These are phyloP conservation scores for Saccharomycopsis selenospora DNA, from an alignment of 805 yeast genomes.

Conservation along the genomic window DNA sequence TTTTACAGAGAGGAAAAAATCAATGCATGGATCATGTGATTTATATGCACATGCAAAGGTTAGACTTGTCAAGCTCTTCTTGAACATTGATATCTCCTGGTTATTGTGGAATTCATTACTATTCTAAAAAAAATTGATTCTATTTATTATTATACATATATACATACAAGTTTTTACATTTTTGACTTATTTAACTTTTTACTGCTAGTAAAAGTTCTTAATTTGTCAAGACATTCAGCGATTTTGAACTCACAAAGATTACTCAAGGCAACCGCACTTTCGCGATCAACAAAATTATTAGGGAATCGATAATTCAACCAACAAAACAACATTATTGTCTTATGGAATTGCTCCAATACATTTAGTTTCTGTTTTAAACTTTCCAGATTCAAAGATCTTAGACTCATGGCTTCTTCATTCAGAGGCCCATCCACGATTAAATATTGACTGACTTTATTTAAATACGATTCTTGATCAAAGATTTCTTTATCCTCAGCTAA, in stretches of 20 bases:
- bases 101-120: no score
- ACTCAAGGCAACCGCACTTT: constrained; percentile 65
- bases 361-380: constrained; percentile 6
- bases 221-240: constrained; percentile 30
- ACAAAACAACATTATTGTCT: constrained; percentile 56
- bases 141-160: no score
- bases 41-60: no score
- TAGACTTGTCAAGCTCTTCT: no score
- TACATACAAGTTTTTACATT: no score
- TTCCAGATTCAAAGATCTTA: constrained; percentile 2
- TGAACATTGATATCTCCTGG: no score
- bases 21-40: no score
- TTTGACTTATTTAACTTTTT: no score
- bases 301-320: constrained; percentile 92
- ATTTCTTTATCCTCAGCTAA: constrained; percentile 3
- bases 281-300: constrained; percentile 65
- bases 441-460: background rate
- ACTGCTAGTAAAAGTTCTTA: background rate
- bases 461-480: background rate
- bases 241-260: constrained; percentile 52
- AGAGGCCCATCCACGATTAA: background rate
- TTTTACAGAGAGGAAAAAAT: no score
- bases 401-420: background rate
- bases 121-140: no score
- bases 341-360: constrained; percentile 59